phyloP scores from a whole-genome alignment of 306 rosid genomes.

The Bauhinia variegata region DNA sequence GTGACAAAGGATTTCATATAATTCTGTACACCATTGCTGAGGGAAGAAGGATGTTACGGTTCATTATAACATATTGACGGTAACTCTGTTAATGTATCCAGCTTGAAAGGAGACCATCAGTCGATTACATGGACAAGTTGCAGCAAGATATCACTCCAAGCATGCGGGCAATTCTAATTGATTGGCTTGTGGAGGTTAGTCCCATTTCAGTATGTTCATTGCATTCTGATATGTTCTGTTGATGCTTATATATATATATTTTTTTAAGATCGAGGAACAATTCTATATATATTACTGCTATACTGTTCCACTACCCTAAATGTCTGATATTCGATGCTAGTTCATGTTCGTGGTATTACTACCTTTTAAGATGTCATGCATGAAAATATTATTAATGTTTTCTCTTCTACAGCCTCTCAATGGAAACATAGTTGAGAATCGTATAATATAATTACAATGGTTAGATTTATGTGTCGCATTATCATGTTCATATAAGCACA shows the following conservation, averaged over 20 bases:
- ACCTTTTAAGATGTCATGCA: not conserved
- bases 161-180: slow-evolving; percentile 82
- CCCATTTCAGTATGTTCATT: slow-evolving; percentile 10
- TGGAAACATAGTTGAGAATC: slow-evolving; percentile 17
- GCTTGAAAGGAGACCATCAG: slow-evolving; percentile 67
- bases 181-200: slow-evolving; percentile 95
- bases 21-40: not conserved
- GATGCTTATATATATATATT: no score
- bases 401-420: not conserved
- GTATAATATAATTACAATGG: slow-evolving; percentile 7
- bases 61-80: slow-evolving; percentile 15
- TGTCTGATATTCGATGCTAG: no score
- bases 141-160: slow-evolving; percentile 72
- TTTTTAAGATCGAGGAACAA: no score
- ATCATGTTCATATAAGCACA: slow-evolving; percentile 6
- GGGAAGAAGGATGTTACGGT: slow-evolving; percentile 18
- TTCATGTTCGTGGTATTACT: no score
- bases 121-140: slow-evolving; percentile 67
- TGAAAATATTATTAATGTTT: not conserved
- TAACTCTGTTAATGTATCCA: slow-evolving; percentile 39
- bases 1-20: slow-evolving; percentile 5
- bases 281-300: no score
- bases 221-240: no score
- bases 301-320: no score
- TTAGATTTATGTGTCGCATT: not conserved